A percentile compares a stretch with the other conserved stretches of the same genome.
phyloP scores from a whole-genome alignment of 441 rosid species.

The Euphorbia celastroides region DNA sequence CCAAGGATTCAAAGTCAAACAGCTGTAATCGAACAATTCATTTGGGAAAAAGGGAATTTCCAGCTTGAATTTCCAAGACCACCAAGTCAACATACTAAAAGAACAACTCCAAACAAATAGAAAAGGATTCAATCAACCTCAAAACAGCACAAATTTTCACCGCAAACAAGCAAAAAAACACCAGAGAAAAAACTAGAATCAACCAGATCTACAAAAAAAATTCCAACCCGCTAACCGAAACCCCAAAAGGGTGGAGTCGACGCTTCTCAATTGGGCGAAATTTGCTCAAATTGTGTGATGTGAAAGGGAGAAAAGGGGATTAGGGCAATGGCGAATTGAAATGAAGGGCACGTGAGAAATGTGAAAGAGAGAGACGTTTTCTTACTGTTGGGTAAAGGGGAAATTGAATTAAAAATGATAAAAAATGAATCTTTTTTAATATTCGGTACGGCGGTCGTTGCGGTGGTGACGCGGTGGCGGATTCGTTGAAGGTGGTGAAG shows the following conservation, averaged over 20 bases:
- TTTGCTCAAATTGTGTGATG: not conserved
- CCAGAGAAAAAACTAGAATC: not conserved
- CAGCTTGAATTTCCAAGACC: conserved; percentile 31
- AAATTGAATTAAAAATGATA: not conserved
- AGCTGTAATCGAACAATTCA: not conserved
- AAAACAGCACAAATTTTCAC: not conserved
- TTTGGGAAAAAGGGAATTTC: not conserved
- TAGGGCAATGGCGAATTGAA: conserved; percentile 4
- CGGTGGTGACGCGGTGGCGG: not conserved
- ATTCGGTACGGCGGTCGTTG: not conserved
- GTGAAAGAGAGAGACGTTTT: conserved; percentile 1
- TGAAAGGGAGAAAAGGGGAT: not conserved
- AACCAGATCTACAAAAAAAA: conserved; percentile 14
- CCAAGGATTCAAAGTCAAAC: not conserved
- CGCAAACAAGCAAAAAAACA: not conserved
- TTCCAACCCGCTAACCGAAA: not conserved
- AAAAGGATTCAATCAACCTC: not conserved
- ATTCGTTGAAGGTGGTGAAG: conserved; percentile 30
- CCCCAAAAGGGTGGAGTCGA: not conserved
- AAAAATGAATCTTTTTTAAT: too few relatives aligned
- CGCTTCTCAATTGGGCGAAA: not conserved
- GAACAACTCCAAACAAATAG: not conserved
- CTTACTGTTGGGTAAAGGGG: not conserved
- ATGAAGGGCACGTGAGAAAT: conserved; percentile 4
- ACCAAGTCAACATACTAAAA: conserved; percentile 22